phyloP scores from a whole-genome alignment of 805 yeast species.

The Suhomyces emberorum region DNA sequence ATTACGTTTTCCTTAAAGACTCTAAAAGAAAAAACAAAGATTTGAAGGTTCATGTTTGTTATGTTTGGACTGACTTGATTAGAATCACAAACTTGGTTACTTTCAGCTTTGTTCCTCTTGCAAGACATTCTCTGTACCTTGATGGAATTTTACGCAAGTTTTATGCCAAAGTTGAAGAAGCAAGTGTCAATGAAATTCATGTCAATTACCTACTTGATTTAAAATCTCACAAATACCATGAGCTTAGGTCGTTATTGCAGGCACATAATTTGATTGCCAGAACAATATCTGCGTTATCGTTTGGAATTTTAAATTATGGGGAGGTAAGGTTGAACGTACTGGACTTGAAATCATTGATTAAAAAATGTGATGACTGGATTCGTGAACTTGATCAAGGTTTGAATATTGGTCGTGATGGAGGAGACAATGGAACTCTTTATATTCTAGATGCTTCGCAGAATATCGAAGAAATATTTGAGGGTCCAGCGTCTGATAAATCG shows the following conservation, averaged over 20 bases:
- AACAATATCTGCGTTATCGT: conserved; percentile 17
- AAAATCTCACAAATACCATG: conserved; percentile 13
- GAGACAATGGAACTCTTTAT: neutral
- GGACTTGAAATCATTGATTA: conserved; percentile 17
- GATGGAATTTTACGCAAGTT: conserved; percentile 17
- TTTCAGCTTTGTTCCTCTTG: conserved; percentile 22
- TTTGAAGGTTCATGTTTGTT: conserved; percentile 28
- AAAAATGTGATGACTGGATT: conserved; percentile 21
- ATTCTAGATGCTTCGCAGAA: neutral
- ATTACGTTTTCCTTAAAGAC: conserved; percentile 17
- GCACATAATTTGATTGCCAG: conserved; percentile 30
- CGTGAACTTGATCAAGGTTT: conserved; percentile 6
- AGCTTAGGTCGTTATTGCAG: conserved; percentile 19
- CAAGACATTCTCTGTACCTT: conserved; percentile 18
- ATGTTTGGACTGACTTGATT: conserved; percentile 36
- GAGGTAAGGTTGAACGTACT: conserved; percentile 18
- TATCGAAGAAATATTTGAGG: neutral
- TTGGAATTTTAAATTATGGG: conserved; percentile 19
- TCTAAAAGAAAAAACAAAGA: conserved; percentile 17
- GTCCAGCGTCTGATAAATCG: neutral
- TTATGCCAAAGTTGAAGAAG: conserved; percentile 20
- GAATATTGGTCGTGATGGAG: neutral
- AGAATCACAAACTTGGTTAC: conserved; percentile 26
- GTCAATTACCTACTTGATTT: conserved; percentile 15
- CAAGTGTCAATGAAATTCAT: conserved; percentile 21